Percentiles rank a stretch among this genome's conserved stretches.
phyloP scores from a whole-genome alignment of 164 flowering plant species.

The Umbilicus rupestris region DNA sequence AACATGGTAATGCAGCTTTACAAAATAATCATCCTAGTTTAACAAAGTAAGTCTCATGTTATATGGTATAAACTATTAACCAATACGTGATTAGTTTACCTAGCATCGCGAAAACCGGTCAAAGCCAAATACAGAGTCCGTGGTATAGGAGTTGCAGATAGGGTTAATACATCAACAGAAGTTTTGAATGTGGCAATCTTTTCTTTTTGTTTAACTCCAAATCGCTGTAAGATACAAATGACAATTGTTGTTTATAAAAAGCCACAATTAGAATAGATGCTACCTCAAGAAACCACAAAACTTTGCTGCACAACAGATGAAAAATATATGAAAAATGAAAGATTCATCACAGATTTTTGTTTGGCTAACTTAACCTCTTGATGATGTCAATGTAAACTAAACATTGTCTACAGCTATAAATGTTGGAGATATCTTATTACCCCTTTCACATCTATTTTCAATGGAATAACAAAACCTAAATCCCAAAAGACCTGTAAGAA shows the following conservation, averaged over 20 bases:
- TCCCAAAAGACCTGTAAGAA: background rate
- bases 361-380: background rate
- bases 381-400: background rate
- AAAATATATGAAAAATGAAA: background rate
- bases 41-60: background rate
- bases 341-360: background rate
- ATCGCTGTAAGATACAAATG: constrained; percentile 46
- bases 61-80: background rate
- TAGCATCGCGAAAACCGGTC: constrained; percentile 98
- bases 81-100: constrained; percentile 35
- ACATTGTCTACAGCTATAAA: background rate
- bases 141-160: constrained; percentile 97
- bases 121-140: constrained; percentile 91
- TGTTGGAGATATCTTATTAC: background rate
- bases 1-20: background rate
- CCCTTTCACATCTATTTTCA: background rate
- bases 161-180: constrained; percentile 94
- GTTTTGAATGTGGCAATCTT: constrained; percentile 94
- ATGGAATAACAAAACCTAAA: background rate
- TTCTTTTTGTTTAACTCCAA: constrained; percentile 99
- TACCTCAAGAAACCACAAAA: background rate
- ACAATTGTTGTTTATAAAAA: background rate
- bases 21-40: background rate
- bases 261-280: background rate
- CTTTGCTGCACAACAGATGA: background rate